Base-by-base conservation (phyloP, 2,329 filamentous ascomycete genomes). In the Penicillium decumbens region DNA sequence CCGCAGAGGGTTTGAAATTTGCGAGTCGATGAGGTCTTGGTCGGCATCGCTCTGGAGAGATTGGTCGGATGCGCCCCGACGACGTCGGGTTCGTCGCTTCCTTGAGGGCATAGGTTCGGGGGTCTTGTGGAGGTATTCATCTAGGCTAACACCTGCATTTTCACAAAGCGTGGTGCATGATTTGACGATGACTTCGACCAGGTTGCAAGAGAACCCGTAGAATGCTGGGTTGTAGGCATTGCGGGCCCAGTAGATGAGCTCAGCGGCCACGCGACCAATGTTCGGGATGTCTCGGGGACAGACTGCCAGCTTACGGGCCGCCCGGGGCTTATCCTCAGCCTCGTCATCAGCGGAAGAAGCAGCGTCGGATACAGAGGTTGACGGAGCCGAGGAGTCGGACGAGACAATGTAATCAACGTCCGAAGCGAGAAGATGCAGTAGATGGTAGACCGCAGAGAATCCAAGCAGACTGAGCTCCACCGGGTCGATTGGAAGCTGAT, bases 181-280 rank as follows among this genome's bases (percentile, higher is more conserved):
- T 1, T 65, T 61, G 32, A 72, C 69, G 23, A 73, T 67, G 0
- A 69, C 62, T 6, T 71, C 64, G 7, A 71, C 63, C 10, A 72
- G 65, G 3, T 57, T 58, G 4, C 64, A 55, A 0, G 70, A 72
- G 28, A 74, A 68, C 0, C 71, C 71, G 23, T 72, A 73, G 41
- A 72, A 73, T 6, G 71, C 62, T 1, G 71, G 71, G 42, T 72
- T 72, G 51, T 73, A 73, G 8, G 71, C 71, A 49, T 73, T 68
- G 12, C 67, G 67, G n/a, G 70, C 68, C 71, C 71, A 74, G 51
- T 73, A 72, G 39, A 71, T 68, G 5, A 74, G 64, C 40, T 72
- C 68, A 0, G 67, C 66, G 3, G 70, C 69, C 18, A 73, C 68
- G 8, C 70, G 69, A 7, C 65, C 65, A 12, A 70, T 50, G 28